Evolutionary conservation across 768 basidiomycete genomes (phyloP).

Genomic region (Candolleomyces eurysporus): DNA sequence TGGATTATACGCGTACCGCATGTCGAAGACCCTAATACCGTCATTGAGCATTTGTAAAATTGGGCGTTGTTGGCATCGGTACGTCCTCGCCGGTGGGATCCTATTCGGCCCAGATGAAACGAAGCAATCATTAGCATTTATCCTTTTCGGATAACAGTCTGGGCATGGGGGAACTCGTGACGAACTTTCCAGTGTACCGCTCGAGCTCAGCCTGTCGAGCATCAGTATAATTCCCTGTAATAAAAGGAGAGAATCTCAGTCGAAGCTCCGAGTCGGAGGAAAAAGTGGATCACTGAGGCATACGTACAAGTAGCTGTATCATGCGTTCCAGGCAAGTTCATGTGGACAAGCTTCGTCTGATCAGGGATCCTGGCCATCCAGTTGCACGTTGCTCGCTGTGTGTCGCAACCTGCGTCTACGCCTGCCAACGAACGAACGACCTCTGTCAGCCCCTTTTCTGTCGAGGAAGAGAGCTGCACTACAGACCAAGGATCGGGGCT

Average conservation of each 20-base stretch:
- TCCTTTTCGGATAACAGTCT: not conserved
- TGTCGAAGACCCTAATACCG: constrained; percentile 50
- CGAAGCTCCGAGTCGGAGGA: not conserved
- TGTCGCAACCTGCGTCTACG: constrained; percentile 29
- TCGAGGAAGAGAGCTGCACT: not conserved
- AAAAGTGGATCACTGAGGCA: constrained; percentile 8
- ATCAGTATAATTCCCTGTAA: constrained; percentile 43
- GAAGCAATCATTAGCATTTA: not conserved
- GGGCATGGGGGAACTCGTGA: not conserved
- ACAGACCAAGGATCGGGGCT: constrained; percentile 30
- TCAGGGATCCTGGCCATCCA: constrained; percentile 48
- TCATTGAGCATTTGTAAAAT: constrained; percentile 45
- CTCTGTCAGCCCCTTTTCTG: not conserved
- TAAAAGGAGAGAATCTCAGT: not conserved
- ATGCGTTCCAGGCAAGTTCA: constrained; percentile 55
- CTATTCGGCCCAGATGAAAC: constrained; percentile 14
- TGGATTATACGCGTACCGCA: constrained; percentile 48
- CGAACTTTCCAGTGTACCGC: constrained; percentile 45
- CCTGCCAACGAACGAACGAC: constrained; percentile 21
- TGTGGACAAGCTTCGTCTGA: constrained; percentile 39
- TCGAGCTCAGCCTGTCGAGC: constrained; percentile 38
- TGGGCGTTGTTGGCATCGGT: constrained; percentile 46
- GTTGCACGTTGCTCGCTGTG: constrained; percentile 33
- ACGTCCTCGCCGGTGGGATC: constrained; percentile 30
- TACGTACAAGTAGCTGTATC: constrained; percentile 45